phyloP scores from a whole-genome alignment of 192 early-diverging fungal genomes.

The Powellomyces hirtus region DNA sequence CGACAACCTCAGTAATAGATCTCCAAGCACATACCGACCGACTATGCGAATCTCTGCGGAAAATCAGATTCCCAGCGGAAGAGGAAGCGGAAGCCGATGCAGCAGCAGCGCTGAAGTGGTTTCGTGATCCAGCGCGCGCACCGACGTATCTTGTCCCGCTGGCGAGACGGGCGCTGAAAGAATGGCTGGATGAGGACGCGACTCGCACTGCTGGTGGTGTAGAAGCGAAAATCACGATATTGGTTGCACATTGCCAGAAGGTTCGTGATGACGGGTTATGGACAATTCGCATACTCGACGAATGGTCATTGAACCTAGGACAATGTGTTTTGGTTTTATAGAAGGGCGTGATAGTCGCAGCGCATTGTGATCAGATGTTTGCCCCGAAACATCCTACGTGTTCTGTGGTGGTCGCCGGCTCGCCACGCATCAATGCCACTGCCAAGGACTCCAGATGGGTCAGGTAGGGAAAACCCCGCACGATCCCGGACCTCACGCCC shows the following conservation, averaged over 20 bases:
- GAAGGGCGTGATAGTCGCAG: background rate
- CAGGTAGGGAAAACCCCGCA: background rate
- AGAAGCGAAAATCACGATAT: background rate
- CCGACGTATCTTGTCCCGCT: background rate
- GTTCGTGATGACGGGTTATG: background rate
- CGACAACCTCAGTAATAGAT: background rate
- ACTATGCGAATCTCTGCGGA: background rate
- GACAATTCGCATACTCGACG: background rate
- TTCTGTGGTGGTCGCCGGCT: background rate
- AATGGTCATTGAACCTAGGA: background rate
- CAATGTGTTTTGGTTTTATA: background rate
- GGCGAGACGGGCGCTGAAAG: background rate
- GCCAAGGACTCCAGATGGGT: constrained; percentile 7
- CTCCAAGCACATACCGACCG: background rate
- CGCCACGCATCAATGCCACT: background rate
- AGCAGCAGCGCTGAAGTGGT: background rate
- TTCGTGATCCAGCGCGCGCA: background rate
- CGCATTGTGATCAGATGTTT: background rate
- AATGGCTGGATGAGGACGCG: background rate
- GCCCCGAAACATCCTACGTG: background rate
- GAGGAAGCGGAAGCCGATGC: background rate
- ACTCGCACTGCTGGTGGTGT: background rate
- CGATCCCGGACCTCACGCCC: background rate
- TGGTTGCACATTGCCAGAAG: background rate
- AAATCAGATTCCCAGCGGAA: background rate